Percentiles rank a stretch among this genome's conserved stretches.
phyloP scores from a whole-genome alignment of 345 rosid genomes.

The Ceriops decandra region DNA sequence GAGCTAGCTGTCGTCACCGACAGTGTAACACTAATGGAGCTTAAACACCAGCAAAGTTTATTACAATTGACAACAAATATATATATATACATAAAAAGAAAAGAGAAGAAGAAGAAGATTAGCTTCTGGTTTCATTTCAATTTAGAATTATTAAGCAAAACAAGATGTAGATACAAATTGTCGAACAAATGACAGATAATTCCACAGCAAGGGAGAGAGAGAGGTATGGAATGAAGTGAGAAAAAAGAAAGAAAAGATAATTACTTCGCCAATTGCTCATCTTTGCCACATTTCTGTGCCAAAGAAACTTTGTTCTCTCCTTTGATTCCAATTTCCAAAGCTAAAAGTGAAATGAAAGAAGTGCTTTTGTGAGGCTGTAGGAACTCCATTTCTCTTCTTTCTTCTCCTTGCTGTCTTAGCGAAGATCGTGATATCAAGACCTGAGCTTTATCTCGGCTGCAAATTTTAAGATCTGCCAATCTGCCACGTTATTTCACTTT shows the following conservation, averaged over 20 bases:
- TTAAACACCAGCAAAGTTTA: background rate
- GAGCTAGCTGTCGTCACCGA: background rate
- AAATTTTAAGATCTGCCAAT: slow-evolving; percentile 38
- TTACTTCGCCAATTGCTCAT: no score
- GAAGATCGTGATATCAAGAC: background rate
- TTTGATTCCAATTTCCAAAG: background rate
- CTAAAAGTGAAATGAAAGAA: background rate
- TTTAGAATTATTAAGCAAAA: slow-evolving; percentile 7
- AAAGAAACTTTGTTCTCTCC: background rate
- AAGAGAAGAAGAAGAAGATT: no score
- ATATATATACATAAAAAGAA: no score
- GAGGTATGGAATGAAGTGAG: background rate
- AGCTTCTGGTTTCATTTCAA: slow-evolving; percentile 13
- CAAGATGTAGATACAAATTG: slow-evolving; percentile 20
- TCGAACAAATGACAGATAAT: slow-evolving; percentile 29
- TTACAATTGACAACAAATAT: background rate
- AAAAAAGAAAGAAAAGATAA: background rate
- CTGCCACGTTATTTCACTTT: slow-evolving; percentile 34
- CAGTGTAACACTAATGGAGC: no score
- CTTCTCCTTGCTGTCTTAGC: background rate
- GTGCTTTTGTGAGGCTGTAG: background rate
- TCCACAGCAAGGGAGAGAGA: slow-evolving; percentile 9
- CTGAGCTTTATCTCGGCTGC: slow-evolving; percentile 5
- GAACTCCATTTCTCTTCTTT: background rate
- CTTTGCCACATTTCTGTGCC: no score